Evolutionary conservation across 2,329 filamentous ascomycete genomes (phyloP).

Genomic region (Annulohypoxylon truncatum): DNA sequence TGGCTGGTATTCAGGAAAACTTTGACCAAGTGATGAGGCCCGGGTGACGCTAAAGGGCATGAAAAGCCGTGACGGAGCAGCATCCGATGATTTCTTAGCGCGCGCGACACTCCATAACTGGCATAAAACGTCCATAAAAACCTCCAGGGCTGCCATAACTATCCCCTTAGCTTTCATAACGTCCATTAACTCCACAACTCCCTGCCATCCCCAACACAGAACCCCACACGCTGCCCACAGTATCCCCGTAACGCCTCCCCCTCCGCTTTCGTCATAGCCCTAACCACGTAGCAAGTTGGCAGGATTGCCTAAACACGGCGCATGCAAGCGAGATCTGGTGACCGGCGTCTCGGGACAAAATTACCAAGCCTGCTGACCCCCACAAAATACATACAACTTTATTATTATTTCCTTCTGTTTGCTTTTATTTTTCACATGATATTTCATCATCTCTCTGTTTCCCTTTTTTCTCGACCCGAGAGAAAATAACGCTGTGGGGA

Average conservation of each 20-base stretch:
- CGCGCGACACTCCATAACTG: not conserved
- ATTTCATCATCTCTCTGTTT: not conserved
- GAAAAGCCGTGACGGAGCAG: conserved; percentile 13
- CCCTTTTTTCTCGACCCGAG: not conserved
- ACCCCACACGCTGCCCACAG: conserved; percentile 4
- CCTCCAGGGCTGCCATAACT: not conserved
- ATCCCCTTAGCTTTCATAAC: not conserved
- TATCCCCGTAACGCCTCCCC: conserved; percentile 19
- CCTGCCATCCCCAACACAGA: not conserved
- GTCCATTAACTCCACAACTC: not conserved
- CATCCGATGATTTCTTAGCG: conserved; percentile 23
- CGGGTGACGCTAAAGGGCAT: conserved; percentile 26
- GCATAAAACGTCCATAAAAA: not conserved
- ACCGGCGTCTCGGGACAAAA: conserved; percentile 33
- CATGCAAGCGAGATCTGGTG: conserved; percentile 38
- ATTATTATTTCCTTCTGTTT: not conserved
- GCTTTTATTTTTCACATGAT: not conserved
- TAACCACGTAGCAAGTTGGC: conserved; percentile 26
- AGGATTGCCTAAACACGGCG: not conserved
- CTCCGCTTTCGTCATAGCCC: conserved; percentile 38
- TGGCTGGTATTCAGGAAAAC: conserved; percentile 6
- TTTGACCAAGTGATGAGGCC: conserved; percentile 32
- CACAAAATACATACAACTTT: conserved; percentile 29
- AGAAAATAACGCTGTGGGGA: not conserved
- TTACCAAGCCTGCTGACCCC: conserved; percentile 29